Evolutionary conservation across 1,284 basidiomycete species (phyloP).

Genomic region (Ganoderma sinense): DNA sequence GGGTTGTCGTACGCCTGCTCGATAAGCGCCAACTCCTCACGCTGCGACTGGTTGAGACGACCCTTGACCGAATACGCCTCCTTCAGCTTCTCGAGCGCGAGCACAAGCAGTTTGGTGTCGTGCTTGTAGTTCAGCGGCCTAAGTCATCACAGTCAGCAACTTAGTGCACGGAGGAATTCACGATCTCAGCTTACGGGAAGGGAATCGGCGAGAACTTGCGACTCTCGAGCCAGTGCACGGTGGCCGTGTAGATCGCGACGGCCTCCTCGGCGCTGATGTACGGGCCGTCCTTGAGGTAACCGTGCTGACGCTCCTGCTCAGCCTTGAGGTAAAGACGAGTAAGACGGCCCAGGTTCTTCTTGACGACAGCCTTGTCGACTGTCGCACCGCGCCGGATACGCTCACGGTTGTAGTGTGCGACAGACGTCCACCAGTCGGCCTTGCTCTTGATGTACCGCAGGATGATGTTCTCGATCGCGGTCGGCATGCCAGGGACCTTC

Average conservation of each 20-base stretch:
- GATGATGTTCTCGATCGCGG: slow-evolving; percentile 99
- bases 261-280: slow-evolving; percentile 98
- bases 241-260: slow-evolving; percentile 96
- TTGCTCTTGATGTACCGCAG: slow-evolving; percentile 99
- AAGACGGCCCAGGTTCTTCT: slow-evolving; percentile 93
- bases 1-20: slow-evolving; percentile 98
- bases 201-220: slow-evolving; percentile 97
- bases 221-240: slow-evolving; percentile 97
- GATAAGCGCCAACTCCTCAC: slow-evolving; percentile 94
- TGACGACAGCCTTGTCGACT: slow-evolving; percentile 98
- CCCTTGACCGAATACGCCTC: slow-evolving; percentile 99
- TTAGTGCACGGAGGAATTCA: neutral
- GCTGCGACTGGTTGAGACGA: slow-evolving; percentile 94
- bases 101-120: slow-evolving; percentile 94
- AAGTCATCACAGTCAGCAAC: slow-evolving; percentile 12
- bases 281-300: slow-evolving; percentile 96
- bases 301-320: slow-evolving; percentile 97
- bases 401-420: slow-evolving; percentile 94
- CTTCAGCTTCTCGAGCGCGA: slow-evolving; percentile 96
- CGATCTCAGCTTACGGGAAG: slow-evolving; percentile 76
- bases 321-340: slow-evolving; percentile 96
- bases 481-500: slow-evolving; percentile 98
- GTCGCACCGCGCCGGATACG: slow-evolving; percentile 96
- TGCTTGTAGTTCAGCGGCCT: slow-evolving; percentile 97
- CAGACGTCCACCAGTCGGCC: slow-evolving; percentile 99